Percentiles rank a stretch among this genome's conserved stretches.
Evolutionary conservation across 805 yeast species (phyloP).

Genomic region (Sugiyamaella mastotermitis): DNA sequence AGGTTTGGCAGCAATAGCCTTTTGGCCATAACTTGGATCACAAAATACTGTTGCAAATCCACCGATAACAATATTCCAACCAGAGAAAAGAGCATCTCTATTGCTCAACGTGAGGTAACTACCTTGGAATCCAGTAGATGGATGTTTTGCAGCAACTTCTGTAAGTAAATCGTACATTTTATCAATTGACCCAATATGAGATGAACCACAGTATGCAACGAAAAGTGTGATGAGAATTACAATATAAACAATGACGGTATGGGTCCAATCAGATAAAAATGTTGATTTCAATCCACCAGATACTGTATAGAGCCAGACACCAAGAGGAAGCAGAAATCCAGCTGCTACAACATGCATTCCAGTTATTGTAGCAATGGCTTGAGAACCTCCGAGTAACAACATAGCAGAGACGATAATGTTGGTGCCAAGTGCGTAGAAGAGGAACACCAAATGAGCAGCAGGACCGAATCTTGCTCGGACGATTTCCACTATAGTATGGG

Average conservation of each 20-base stretch:
- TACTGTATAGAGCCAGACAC: constrained; percentile 44
- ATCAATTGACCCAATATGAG: constrained; percentile 39
- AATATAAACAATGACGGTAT: constrained; percentile 35
- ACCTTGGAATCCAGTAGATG: constrained; percentile 26
- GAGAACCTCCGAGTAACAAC: constrained; percentile 41
- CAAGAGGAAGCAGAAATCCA: constrained; percentile 40
- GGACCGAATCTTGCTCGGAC: constrained; percentile 63
- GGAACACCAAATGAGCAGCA: constrained; percentile 41
- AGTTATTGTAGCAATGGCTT: constrained; percentile 36
- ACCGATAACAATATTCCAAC: constrained; percentile 12
- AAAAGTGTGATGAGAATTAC: constrained; percentile 28
- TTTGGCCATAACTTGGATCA: constrained; percentile 31
- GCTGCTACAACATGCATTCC: constrained; percentile 46
- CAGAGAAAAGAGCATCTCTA: constrained; percentile 5
- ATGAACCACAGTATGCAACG: constrained; percentile 33
- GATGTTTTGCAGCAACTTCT: constrained; percentile 31
- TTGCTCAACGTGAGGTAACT: constrained; percentile 10
- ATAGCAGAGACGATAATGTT: constrained; percentile 37
- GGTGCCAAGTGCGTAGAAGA: constrained; percentile 12
- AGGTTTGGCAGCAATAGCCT: constrained; percentile 40
- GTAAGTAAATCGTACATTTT: constrained; percentile 38
- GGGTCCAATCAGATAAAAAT: constrained; percentile 47
- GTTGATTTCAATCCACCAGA: constrained; percentile 50
- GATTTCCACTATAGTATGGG: constrained; percentile 76
- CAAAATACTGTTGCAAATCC: constrained; percentile 12